These are phyloP conservation scores for Penicillium polonicum DNA, from an alignment of 2,329 filamentous ascomycete genomes.

Conservation along the genomic window DNA sequence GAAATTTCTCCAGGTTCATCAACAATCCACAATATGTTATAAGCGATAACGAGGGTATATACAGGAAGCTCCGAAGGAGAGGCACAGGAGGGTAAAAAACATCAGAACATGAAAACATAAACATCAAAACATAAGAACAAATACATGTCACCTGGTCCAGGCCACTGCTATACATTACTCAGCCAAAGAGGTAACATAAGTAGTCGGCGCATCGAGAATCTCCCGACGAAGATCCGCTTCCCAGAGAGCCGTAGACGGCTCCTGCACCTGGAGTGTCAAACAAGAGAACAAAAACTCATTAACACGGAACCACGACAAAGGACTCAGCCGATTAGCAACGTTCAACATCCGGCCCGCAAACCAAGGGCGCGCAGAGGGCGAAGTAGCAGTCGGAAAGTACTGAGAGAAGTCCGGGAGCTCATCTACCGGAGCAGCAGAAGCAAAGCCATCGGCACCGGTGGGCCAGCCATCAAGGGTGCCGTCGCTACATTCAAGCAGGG, in stretches of 20 bases:
- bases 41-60: background rate
- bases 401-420: constrained; percentile 28
- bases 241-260: constrained; percentile 28
- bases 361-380: constrained; percentile 38
- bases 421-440: background rate
- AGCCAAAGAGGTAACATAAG: constrained; percentile 31
- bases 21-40: background rate
- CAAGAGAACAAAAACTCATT: constrained; percentile 39
- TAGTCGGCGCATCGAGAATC: constrained; percentile 39
- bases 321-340: constrained; percentile 38
- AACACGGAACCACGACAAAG: constrained; percentile 36
- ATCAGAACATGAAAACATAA: background rate
- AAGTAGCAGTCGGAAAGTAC: constrained; percentile 25
- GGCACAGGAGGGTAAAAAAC: background rate
- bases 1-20: background rate
- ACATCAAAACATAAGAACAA: background rate
- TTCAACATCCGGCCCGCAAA: constrained; percentile 43
- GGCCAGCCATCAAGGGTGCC: constrained; percentile 11
- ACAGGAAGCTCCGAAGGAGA: background rate
- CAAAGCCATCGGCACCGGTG: background rate
- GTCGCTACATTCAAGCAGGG: constrained; percentile 39
- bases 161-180: constrained; percentile 1
- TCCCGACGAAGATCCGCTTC: constrained; percentile 37
- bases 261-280: constrained; percentile 31
- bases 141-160: background rate